Conservation (phyloP, 2,329 filamentous ascomycete genomes). For the Xylaria hypoxylon region DNA sequence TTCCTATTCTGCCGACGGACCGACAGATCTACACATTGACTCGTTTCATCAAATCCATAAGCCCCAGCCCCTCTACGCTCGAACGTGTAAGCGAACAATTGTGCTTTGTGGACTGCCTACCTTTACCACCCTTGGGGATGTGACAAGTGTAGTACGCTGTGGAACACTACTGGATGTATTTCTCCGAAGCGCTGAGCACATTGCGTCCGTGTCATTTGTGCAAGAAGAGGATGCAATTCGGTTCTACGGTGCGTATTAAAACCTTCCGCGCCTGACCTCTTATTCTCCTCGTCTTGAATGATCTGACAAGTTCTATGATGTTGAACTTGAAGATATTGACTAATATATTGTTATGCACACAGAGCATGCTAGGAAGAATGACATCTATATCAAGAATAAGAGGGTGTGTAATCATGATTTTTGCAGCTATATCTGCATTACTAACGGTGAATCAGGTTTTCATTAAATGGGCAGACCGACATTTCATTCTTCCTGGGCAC, state of each 20-base stretch:
- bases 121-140: conserved; percentile 71
- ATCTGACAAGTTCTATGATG: no score
- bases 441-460: conserved; percentile 65
- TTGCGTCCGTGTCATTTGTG: conserved; percentile 77
- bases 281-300: no score
- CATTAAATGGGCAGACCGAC: conserved; percentile 76
- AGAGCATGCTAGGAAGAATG: conserved; percentile 71
- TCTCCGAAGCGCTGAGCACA: conserved; percentile 68
- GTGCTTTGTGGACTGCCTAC: conserved; percentile 72
- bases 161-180: conserved; percentile 77
- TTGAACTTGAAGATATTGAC: no score
- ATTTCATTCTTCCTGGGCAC: conserved; percentile 73
- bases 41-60: conserved; percentile 31
- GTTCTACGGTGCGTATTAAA: conserved; percentile 60
- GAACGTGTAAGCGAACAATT: conserved; percentile 66
- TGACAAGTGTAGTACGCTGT: conserved; percentile 74
- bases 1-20: conserved; percentile 41
- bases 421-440: conserved; percentile 3
- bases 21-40: conserved; percentile 35
- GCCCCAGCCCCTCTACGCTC: conserved; percentile 49
- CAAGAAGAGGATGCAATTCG: conserved; percentile 69
- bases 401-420: conserved; percentile 62
- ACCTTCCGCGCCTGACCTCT: no score
- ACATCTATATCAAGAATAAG: conserved; percentile 76
- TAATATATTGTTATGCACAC: no score